A percentile compares a stretch with the other conserved stretches of the same genome.
phyloP scores from a whole-genome alignment of 2,329 filamentous ascomycete species.

The Sporothrix pallida region DNA sequence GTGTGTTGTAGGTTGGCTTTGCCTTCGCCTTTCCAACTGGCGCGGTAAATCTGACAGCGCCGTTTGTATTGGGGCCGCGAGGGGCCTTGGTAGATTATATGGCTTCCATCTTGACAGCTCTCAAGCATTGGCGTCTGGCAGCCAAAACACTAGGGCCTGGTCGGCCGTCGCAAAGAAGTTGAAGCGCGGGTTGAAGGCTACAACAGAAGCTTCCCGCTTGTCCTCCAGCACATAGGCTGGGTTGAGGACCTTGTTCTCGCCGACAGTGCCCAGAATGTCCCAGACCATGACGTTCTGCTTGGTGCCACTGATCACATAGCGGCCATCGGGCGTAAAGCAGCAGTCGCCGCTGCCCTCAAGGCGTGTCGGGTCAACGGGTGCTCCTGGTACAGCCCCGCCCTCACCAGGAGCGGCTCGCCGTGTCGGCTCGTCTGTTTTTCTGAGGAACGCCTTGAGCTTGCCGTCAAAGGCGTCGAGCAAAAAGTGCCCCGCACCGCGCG shows the following conservation, averaged over 20 bases:
- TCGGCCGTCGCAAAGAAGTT: slow-evolving; percentile 93
- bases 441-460: slow-evolving; percentile 74
- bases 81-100: too few species aligned
- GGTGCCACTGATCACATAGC: slow-evolving; percentile 83
- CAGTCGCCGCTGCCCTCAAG: slow-evolving; percentile 74
- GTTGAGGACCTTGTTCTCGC: slow-evolving; percentile 64
- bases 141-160: slow-evolving; percentile 79
- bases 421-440: slow-evolving; percentile 60
- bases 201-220: slow-evolving; percentile 71
- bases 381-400: slow-evolving; percentile 45
- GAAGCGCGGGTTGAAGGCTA: slow-evolving; percentile 88
- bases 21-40: too few species aligned
- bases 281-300: slow-evolving; percentile 80
- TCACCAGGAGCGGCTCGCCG: slow-evolving; percentile 62
- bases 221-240: slow-evolving; percentile 70
- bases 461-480: slow-evolving; percentile 93
- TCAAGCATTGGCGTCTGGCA: slow-evolving; percentile 68
- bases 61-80: too few species aligned
- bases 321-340: slow-evolving; percentile 87
- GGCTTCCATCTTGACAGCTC: neutral
- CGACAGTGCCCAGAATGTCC: slow-evolving; percentile 70
- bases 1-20: too few species aligned
- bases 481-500: slow-evolving; percentile 83
- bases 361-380: slow-evolving; percentile 43
- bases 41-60: too few species aligned